Base-by-base conservation (phyloP, 352 stramenopile species). In the Peronosclerospora sorghi region DNA sequence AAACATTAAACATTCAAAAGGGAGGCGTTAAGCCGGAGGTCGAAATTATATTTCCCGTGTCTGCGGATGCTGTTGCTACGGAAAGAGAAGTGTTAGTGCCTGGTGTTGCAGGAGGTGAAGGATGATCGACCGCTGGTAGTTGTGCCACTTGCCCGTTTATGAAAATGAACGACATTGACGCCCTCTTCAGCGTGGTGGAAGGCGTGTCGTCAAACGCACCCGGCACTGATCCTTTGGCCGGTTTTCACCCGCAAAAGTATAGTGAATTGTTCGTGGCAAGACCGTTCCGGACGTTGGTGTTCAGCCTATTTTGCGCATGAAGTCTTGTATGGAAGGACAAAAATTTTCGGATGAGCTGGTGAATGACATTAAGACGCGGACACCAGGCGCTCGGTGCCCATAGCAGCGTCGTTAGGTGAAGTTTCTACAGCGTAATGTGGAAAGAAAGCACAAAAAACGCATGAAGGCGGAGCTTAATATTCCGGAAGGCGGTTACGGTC, bases 101-200 rank as follows among this genome's bases (percentile, higher is more conserved):
- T 8, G 89, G 90, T 35, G 88, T 96, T 10, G 62, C 75, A 42
- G 94, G 92, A 17, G 92, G 91, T 14, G 95, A 98, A 63, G 95
- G 93, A 21, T 98, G 95, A 66, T 96, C 83, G n/a, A 97, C 91
- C 39, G 90, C 92, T 18, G 95, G 95, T 18, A 94, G 95, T 36
- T 98, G 95, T 50, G 95, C 95, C 12, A 98, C 95, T 8, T 98
- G 95, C 41, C 95, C 95, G 4, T 98, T 97, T 54, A 98, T 98
- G 95, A 98, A 98, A 69, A 98, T 98, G 94, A 98, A 98, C 70
- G 88, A 97, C 68, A 82, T 98, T 28, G 93, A 98, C 53, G 84
- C 91, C n/a, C 65, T 98, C 8, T 86, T 96, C 52, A 76, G 96
- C 50, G 82, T 98, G 37, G 68, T 56, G 32, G 78, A 94, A 48